A percentile compares a stretch with the other conserved stretches of the same genome.
Conservation (phyloP, 2,329 filamentous ascomycete genomes). For the Orbilia quercus region DNA sequence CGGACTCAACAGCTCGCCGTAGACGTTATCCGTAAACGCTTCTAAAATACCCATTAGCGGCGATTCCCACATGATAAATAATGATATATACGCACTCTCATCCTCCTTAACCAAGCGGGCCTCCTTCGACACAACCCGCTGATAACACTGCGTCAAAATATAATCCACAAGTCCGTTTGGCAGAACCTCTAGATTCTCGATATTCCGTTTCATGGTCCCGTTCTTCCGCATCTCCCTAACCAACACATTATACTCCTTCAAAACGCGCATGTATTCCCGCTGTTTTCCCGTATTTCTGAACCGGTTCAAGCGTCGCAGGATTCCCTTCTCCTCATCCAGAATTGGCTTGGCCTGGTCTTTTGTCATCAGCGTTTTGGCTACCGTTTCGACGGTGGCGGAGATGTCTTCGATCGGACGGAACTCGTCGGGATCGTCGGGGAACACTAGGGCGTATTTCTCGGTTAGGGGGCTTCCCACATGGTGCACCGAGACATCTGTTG, state of each 20-base stretch:
- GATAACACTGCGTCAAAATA: slow-evolving; percentile 87
- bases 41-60: slow-evolving; percentile 20
- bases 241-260: slow-evolving; percentile 80
- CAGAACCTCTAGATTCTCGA: slow-evolving; percentile 76
- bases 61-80: neutral
- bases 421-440: slow-evolving; percentile 81
- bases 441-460: slow-evolving; percentile 82
- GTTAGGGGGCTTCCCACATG: slow-evolving; percentile 80
- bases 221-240: slow-evolving; percentile 74
- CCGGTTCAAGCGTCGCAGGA: slow-evolving; percentile 80
- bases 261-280: slow-evolving; percentile 76
- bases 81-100: slow-evolving; percentile 64
- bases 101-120: slow-evolving; percentile 87
- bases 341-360: slow-evolving; percentile 68
- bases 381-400: slow-evolving; percentile 79
- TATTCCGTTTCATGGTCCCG: slow-evolving; percentile 77
- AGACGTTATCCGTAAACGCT: slow-evolving; percentile 90
- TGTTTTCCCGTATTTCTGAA: slow-evolving; percentile 75
- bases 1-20: slow-evolving; percentile 87
- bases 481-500: slow-evolving; percentile 74
- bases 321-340: slow-evolving; percentile 68
- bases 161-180: slow-evolving; percentile 79
- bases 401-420: slow-evolving; percentile 77
- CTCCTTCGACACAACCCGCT: slow-evolving; percentile 88
- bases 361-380: slow-evolving; percentile 71